Evolutionary conservation across 2,329 filamentous ascomycete species (phyloP), one percentile per base, ranked within the genome.

Genomic region (Fusarium phyllophilum): DNA sequence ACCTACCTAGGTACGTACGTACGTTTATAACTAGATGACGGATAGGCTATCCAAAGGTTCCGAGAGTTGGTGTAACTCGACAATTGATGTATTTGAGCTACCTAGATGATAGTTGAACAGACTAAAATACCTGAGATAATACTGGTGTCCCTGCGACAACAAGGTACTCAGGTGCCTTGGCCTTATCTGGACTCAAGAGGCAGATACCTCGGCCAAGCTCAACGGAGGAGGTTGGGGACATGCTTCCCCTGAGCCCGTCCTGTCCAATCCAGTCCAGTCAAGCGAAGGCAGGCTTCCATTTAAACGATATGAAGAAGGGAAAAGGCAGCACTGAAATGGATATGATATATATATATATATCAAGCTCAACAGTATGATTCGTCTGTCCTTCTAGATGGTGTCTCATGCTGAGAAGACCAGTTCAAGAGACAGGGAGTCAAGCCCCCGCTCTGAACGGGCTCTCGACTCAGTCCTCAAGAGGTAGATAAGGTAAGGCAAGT

Each of bases 201-300:
- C 13, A 57, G 41, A 26, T 52, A 74, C 71, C 22, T 55, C 26
- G 13, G 22, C 38, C 45, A 31, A 15, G 24, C 45, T 45, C 20
- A 52, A 46, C 29, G 45, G 38, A 60, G 41, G 70, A 57, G 70
- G 57, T 67, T 66, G 71, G 66, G 61, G 44, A 42, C 62, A 61
- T 44, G 57, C 57, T 61, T 63, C 70, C 61, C 70, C 71, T 72
- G 66, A 54, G 51, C 29, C 46, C 17, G 51, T 29, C 55, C 55
- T 45, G 36, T 60, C 29, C n/a, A 29, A 38, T 34, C 29, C 38
- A 18, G 31, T 24, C 22, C 20, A 29, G 48, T 10, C 24, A 33
- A 34, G 42, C 24, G 29, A 31, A n/a, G 31, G 48, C 36, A 65
- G 45, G 51, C 59, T 61, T 61, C 59, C 49, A 58, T 54, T 52